Evolutionary conservation across 192 early-diverging fungal species (phyloP).

Genomic region (Diversispora eburnea): DNA sequence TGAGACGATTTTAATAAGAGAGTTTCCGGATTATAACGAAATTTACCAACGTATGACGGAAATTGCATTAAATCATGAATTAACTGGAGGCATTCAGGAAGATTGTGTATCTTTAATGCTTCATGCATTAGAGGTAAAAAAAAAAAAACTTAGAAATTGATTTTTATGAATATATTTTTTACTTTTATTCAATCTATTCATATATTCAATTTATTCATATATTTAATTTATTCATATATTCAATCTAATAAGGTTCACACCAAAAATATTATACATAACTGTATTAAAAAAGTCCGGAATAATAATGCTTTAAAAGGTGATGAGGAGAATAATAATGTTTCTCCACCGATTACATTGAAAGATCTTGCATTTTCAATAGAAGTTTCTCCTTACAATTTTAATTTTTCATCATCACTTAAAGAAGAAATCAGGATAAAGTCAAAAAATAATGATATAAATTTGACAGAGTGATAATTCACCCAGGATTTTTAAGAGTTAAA

Average conservation of each 20-base stretch:
- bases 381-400: slow-evolving; percentile 5
- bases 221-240: background rate
- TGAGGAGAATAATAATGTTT: background rate
- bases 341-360: background rate
- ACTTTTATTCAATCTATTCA: background rate
- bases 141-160: too few relatives aligned
- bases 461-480: background rate
- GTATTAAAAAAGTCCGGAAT: background rate
- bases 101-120: slow-evolving; percentile 15
- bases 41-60: slow-evolving; percentile 9
- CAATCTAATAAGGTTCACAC: background rate
- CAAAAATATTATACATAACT: slow-evolving; percentile 5
- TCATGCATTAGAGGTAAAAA: background rate
- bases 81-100: slow-evolving; percentile 4
- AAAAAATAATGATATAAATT: background rate
- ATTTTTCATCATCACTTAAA: background rate
- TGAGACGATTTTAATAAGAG: background rate
- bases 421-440: background rate
- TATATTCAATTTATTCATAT: background rate
- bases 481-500: background rate
- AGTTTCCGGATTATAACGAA: background rate
- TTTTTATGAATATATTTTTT: background rate
- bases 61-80: slow-evolving; percentile 7
- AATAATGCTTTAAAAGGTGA: background rate
- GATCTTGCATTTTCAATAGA: slow-evolving; percentile 17